Evolutionary conservation across 345 rosid species (phyloP).

Genomic region (Citrus medica): DNA sequence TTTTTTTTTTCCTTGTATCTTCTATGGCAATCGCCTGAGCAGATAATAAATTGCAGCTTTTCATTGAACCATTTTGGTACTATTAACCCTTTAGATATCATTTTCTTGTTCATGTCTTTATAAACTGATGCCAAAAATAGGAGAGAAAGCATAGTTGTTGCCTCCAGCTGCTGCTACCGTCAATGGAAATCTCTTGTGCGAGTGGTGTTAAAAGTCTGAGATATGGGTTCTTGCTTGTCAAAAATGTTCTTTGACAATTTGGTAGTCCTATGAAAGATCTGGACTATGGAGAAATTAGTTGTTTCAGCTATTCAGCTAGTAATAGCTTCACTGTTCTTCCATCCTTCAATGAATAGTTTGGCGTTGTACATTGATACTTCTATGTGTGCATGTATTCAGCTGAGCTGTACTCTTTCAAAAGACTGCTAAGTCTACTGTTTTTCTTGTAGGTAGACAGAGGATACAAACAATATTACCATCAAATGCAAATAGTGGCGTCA

Average conservation of each 20-base stretch:
- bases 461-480: conserved; percentile 78
- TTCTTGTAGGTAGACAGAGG: conserved; percentile 70
- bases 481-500: conserved; percentile 75
- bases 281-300: not conserved
- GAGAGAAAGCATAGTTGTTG: not conserved
- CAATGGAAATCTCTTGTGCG: not conserved
- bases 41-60: not conserved
- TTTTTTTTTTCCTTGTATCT: not conserved
- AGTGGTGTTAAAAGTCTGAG: not conserved
- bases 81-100: not conserved
- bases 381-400: not conserved
- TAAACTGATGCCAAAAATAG: not conserved
- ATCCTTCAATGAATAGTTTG: not conserved
- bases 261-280: not conserved
- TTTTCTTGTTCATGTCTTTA: not conserved
- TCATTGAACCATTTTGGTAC: not conserved
- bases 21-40: not conserved
- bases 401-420: not conserved
- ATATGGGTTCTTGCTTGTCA: not conserved
- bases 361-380: not conserved
- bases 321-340: not conserved
- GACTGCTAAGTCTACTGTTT: not conserved
- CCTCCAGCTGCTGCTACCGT: not conserved
- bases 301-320: not conserved
- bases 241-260: not conserved